phyloP scores from a whole-genome alignment of 139 green algal genomes.

The Gonium pectorale region DNA sequence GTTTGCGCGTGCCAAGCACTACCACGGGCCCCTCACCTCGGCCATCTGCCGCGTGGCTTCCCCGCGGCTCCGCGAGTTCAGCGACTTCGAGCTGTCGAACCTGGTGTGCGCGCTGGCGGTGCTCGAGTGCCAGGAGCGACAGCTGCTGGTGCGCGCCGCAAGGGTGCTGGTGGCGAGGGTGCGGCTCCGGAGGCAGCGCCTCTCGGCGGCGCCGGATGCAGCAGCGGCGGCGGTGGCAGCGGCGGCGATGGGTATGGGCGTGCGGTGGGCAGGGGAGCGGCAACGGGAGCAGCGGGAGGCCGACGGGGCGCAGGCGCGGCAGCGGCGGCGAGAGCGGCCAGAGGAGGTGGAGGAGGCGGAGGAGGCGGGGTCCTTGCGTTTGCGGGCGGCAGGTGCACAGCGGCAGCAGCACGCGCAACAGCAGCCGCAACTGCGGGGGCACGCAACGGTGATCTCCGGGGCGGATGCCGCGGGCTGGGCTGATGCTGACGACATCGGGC shows the following conservation, averaged over 20 bases:
- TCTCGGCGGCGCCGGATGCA: no score
- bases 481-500: no score
- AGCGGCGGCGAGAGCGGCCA: no score
- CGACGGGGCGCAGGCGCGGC: no score
- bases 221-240: not conserved
- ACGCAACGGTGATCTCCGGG: not conserved
- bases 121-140: slow-evolving; percentile 41
- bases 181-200: not conserved
- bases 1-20: slow-evolving; percentile 39
- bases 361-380: no score
- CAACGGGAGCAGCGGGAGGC: no score
- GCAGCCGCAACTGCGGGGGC: not conserved
- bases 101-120: slow-evolving; percentile 54
- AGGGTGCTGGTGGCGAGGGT: slow-evolving; percentile 15
- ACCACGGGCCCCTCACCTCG: slow-evolving; percentile 24
- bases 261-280: no score
- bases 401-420: not conserved
- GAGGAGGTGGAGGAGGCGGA: no score
- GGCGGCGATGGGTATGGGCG: slow-evolving; percentile 1
- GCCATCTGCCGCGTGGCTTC: slow-evolving; percentile 8
- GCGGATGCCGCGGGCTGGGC: not conserved
- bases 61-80: slow-evolving; percentile 27
- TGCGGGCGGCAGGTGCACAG: not conserved
- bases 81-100: slow-evolving; percentile 43
- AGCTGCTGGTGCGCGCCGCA: slow-evolving; percentile 35